Conservation (phyloP, 345 rosid species). For the Cardamine occulta region DNA sequence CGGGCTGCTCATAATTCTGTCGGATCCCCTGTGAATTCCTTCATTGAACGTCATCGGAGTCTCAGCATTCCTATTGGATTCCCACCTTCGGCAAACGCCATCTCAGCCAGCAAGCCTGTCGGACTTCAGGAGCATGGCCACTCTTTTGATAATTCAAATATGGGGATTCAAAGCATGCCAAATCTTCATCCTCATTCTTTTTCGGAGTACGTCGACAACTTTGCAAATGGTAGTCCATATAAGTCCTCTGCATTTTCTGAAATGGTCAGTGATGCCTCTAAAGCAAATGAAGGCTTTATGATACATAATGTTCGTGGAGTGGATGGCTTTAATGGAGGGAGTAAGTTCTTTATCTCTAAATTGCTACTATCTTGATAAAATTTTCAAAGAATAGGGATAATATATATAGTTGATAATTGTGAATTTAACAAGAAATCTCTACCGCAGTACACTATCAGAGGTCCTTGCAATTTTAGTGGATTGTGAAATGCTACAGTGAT, state of each 20-base stretch:
- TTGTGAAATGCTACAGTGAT: slow-evolving; percentile 26
- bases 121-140: slow-evolving; percentile 59
- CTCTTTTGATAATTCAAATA: slow-evolving; percentile 56
- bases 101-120: slow-evolving; percentile 60
- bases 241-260: slow-evolving; percentile 53
- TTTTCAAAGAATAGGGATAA: slow-evolving; percentile 5
- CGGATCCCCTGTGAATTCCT: slow-evolving; percentile 53
- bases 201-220: slow-evolving; percentile 70
- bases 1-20: slow-evolving; percentile 54
- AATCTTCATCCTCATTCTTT: slow-evolving; percentile 77
- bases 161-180: slow-evolving; percentile 55
- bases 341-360: slow-evolving; percentile 49
- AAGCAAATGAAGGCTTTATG: slow-evolving; percentile 60
- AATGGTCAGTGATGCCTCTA: slow-evolving; percentile 53
- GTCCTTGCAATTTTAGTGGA: slow-evolving; percentile 19
- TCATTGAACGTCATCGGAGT: slow-evolving; percentile 65
- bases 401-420: slow-evolving; percentile 11
- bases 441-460: slow-evolving; percentile 11
- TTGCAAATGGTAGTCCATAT: slow-evolving; percentile 57
- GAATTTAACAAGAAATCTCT: slow-evolving; percentile 22
- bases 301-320: slow-evolving; percentile 53
- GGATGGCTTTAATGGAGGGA: slow-evolving; percentile 59
- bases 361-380: slow-evolving; percentile 24
- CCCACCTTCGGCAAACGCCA: slow-evolving; percentile 61
- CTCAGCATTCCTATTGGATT: slow-evolving; percentile 71